These are phyloP conservation scores for Ceratocystis albifundus DNA, from an alignment of 2,329 filamentous ascomycete genomes.

Conservation along the genomic window DNA sequence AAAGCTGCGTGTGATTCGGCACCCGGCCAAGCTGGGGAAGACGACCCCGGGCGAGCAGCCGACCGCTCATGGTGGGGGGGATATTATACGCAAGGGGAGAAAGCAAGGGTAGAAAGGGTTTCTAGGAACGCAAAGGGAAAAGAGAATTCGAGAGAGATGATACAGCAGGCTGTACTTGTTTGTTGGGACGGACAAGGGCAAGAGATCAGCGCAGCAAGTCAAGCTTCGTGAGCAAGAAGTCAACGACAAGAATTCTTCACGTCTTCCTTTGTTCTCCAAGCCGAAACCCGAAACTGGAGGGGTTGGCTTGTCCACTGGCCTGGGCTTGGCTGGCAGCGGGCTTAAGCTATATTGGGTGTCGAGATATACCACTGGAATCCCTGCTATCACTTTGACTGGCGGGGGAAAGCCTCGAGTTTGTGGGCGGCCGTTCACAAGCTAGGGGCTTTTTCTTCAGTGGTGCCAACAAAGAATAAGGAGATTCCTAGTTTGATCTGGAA, in stretches of 20 bases:
- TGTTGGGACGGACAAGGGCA: too few relatives aligned
- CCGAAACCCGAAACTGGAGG: conserved; percentile 6
- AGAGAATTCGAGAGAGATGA: not conserved
- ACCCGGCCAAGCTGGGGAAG: conserved; percentile 21
- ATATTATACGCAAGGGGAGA: not conserved
- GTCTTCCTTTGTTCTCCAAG: not conserved
- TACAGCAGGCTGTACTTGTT: not conserved
- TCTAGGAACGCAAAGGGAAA: not conserved
- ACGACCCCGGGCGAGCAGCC: conserved; percentile 22
- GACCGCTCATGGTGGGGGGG: conserved; percentile 21
- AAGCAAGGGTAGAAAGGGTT: not conserved
- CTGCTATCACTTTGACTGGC: conserved; percentile 10
- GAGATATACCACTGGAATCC: conserved; percentile 6
- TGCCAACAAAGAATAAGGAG: not conserved
- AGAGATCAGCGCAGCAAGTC: not conserved
- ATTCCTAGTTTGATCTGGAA: not conserved
- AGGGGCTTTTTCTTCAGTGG: not conserved
- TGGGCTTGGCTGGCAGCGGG: conserved; percentile 3
- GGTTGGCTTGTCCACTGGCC: not conserved
- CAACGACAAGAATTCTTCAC: not conserved
- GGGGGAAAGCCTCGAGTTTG: conserved; percentile 2
- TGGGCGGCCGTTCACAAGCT: conserved; percentile 1
- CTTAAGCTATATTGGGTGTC: conserved; percentile 9
- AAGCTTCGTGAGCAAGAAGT: not conserved
- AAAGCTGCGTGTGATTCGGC: conserved; percentile 16